Conservation (phyloP, 1,284 basidiomycete species). For the Lentinus polychrous region DNA sequence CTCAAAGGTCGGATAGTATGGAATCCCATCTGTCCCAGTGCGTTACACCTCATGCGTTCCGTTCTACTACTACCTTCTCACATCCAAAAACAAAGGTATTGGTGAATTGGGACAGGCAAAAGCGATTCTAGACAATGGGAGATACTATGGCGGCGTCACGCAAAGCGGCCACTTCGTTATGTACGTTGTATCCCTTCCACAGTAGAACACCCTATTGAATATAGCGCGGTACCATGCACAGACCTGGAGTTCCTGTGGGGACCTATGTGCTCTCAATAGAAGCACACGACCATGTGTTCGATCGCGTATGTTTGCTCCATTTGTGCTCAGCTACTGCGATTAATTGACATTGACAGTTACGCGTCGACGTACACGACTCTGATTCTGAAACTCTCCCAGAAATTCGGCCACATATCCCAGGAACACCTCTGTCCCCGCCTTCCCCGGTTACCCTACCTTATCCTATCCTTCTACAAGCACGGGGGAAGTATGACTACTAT, state of each 20-base stretch:
- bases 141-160: slow-evolving; percentile 43
- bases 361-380: slow-evolving; percentile 52
- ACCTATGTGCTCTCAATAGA: slow-evolving; percentile 61
- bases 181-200: slow-evolving; percentile 30
- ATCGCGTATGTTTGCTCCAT: slow-evolving; percentile 41
- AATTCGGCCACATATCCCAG: slow-evolving; percentile 57
- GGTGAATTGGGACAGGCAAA: slow-evolving; percentile 51
- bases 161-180: slow-evolving; percentile 58
- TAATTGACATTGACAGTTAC: slow-evolving; percentile 35
- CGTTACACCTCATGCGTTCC: slow-evolving; percentile 14
- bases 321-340: neutral
- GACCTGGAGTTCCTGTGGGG: slow-evolving; percentile 56
- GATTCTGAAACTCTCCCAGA: slow-evolving; percentile 32
- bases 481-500: slow-evolving; percentile 57
- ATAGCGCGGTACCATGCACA: slow-evolving; percentile 21
- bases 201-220: slow-evolving; percentile 10
- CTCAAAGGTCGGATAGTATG: slow-evolving; percentile 53
- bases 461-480: slow-evolving; percentile 52
- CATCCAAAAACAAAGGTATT: slow-evolving; percentile 11
- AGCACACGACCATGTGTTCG: slow-evolving; percentile 60
- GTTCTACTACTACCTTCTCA: neutral
- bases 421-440: slow-evolving; percentile 61
- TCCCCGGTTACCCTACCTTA: slow-evolving; percentile 54
- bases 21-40: slow-evolving; percentile 61
- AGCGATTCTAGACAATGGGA: slow-evolving; percentile 55